Evolutionary conservation across 495 filamentous ascomycete species (phyloP).

Genomic region (Margaritispora aquatica): DNA sequence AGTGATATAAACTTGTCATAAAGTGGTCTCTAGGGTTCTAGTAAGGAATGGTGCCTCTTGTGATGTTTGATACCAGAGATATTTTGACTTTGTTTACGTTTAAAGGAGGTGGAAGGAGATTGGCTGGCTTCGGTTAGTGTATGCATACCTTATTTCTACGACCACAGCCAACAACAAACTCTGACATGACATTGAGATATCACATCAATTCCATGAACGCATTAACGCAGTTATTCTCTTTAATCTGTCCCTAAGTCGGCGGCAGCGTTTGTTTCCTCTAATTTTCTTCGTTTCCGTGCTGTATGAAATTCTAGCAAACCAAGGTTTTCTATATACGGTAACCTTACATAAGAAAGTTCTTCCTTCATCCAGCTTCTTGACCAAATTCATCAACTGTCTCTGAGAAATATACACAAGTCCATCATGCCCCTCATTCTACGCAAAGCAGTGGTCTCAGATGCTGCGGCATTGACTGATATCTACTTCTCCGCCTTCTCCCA

Average conservation of each 20-base stretch:
- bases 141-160: too few relatives aligned
- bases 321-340: neutral
- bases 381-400: neutral
- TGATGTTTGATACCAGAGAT: too few relatives aligned
- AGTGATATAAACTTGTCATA: too few relatives aligned
- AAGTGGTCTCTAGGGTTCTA: neutral
- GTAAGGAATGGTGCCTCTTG: neutral
- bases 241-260: too few relatives aligned
- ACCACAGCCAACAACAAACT: too few relatives aligned
- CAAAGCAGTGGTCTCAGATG: constrained; percentile 26
- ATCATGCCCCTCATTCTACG: constrained; percentile 30
- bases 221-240: too few relatives aligned
- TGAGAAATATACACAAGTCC: neutral
- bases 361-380: neutral
- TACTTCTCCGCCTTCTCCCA: constrained; percentile 27
- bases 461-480: constrained; percentile 23
- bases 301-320: neutral
- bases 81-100: too few relatives aligned
- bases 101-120: too few relatives aligned
- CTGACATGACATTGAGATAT: too few relatives aligned
- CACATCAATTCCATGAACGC: too few relatives aligned
- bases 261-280: neutral
- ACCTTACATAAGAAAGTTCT: neutral
- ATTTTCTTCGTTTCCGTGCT: neutral
- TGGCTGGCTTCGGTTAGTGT: too few relatives aligned